These are phyloP conservation scores for Incumbomyces lentus DNA, from an alignment of 2,329 filamentous ascomycete genomes.

Conservation along the genomic window DNA sequence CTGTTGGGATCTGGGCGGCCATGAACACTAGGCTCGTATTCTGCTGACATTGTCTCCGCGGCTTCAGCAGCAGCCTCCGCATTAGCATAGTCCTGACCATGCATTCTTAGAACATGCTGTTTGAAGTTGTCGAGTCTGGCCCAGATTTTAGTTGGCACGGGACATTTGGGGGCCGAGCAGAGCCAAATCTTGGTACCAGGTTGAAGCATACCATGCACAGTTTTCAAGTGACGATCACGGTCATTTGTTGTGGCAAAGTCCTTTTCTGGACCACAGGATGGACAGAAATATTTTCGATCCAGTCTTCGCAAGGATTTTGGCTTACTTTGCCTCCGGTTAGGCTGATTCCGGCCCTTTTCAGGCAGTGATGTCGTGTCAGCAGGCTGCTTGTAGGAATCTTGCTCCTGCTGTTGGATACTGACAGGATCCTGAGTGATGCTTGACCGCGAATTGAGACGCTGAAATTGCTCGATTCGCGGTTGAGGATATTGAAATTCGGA, in stretches of 20 bases:
- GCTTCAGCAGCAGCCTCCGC: not conserved
- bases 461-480: no score
- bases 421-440: no score
- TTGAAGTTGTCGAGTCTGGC: slow-evolving; percentile 79
- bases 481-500: no score
- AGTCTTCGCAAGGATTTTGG: not conserved
- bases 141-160: slow-evolving; percentile 59
- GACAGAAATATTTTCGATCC: slow-evolving; percentile 3
- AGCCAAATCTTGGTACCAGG: slow-evolving; percentile 41
- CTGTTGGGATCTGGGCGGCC: not conserved
- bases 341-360: no score
- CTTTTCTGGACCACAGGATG: slow-evolving; percentile 45
- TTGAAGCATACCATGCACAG: slow-evolving; percentile 51
- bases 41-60: not conserved
- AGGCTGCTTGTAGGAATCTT: no score
- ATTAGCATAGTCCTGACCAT: slow-evolving; percentile 28
- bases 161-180: slow-evolving; percentile 50
- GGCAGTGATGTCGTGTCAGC: no score
- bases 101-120: slow-evolving; percentile 62
- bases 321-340: not conserved
- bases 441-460: no score
- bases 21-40: slow-evolving; percentile 1
- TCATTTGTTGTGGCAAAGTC: slow-evolving; percentile 79
- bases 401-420: no score
- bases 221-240: slow-evolving; percentile 68